These are phyloP conservation scores for Globisporangium alternatum DNA, from an alignment of 352 stramenopile genomes.

Conservation along the genomic window DNA sequence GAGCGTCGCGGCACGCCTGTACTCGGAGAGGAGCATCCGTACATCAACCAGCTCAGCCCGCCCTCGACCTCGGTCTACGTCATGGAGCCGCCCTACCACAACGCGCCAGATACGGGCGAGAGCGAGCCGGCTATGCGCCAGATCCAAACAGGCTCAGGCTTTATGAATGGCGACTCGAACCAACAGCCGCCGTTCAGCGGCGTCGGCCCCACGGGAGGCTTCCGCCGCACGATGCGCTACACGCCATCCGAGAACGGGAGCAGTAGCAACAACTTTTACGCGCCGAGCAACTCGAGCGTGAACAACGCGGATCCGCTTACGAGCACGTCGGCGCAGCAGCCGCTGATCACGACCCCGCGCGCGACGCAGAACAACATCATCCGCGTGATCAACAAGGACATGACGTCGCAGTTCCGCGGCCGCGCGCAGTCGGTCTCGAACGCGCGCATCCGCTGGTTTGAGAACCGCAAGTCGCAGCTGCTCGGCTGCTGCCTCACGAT, in stretches of 20 bases:
- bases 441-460: slow-evolving; percentile 82
- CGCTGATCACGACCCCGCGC: slow-evolving; percentile 56
- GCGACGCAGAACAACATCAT: slow-evolving; percentile 75
- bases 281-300: slow-evolving; percentile 26
- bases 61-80: slow-evolving; percentile 56
- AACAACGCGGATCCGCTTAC: slow-evolving; percentile 22
- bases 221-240: slow-evolving; percentile 24
- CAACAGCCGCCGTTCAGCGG: slow-evolving; percentile 19
- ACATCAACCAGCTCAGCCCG: slow-evolving; percentile 50
- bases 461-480: slow-evolving; percentile 87
- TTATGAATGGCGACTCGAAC: slow-evolving; percentile 24
- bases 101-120: slow-evolving; percentile 22
- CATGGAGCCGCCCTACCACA: slow-evolving; percentile 55
- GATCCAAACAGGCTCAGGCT: slow-evolving; percentile 3
- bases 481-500: slow-evolving; percentile 84
- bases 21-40: slow-evolving; percentile 64
- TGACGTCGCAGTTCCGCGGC: slow-evolving; percentile 83
- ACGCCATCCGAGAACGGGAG: slow-evolving; percentile 15
- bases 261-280: slow-evolving; percentile 29
- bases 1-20: slow-evolving; percentile 65
- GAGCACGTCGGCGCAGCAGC: slow-evolving; percentile 61
- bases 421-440: slow-evolving; percentile 66
- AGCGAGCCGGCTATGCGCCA: slow-evolving; percentile 10
- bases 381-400: slow-evolving; percentile 89
- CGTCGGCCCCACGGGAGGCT: not conserved